Evolutionary conservation across 164 flowering plant genomes (phyloP), one percentile per base, ranked within the genome.

Genomic region (Tinospora cordifolia): DNA sequence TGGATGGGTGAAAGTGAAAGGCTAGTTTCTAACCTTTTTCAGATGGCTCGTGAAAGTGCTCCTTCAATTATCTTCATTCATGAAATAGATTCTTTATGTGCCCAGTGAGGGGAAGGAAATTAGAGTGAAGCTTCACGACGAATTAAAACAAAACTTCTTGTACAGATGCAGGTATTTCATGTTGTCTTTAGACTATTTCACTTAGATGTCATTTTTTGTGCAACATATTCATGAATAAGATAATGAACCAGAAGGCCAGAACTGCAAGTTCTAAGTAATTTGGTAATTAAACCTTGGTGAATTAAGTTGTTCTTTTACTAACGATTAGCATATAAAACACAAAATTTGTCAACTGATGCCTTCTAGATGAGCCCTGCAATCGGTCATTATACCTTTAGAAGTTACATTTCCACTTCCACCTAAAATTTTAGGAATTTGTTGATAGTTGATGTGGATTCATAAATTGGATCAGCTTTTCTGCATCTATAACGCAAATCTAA

Each of bases 1-100:
- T 94, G 99, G 99, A 90, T 94, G 99, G 99, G 97, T 67, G 97
- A 94, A 84, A 94, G 97, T 85, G 99, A 94, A 83, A 94, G 92
- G 84, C 82, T 94, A 73, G 98, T 94, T 71, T 88, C 99, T 30
- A 92, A 88, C 75, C 96, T 94, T 71, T 94, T 94, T 71, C 87
- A 92, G 76, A 92, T 94, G 99, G 97, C 99, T 54, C 97, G 99
- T 71, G 97, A 92, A 74, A 92, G 96, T 83, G 87, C 92, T 65
- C 99, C 99, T 59, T 89, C 99, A 59, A 94, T 94, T 68, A 94
- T 92, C 69, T 92, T 94, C 68, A 39, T 94, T 71, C 98, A 94
- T 85, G 99, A 94, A 79, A 94, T 94, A 70, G 98, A 93, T 84
- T 93, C 97, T 26, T 81, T 93, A 46, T 87, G 97, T 83, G 96